Conservation (phyloP, 371 early-diverging fungal species). For the Mucor plumbeus region DNA sequence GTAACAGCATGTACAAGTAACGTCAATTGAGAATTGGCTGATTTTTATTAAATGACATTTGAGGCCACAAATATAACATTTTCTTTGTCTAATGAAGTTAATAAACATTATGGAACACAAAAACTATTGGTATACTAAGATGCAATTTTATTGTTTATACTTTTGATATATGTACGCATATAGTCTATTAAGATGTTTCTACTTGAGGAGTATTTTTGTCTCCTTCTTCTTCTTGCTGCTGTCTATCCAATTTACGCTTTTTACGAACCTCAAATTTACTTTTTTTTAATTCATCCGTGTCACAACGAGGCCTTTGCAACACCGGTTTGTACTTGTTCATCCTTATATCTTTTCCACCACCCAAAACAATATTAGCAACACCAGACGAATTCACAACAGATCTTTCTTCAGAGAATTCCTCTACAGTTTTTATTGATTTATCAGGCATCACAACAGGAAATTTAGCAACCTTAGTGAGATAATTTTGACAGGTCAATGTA, state of each 20-base stretch:
- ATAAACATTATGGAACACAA: no score
- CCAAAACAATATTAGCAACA: slow-evolving; percentile 32
- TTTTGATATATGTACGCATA: no score
- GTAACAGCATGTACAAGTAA: no score
- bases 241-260: slow-evolving; percentile 37
- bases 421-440: slow-evolving; percentile 16
- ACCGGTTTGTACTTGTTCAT: slow-evolving; percentile 37
- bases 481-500: slow-evolving; percentile 47
- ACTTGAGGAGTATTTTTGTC: background rate
- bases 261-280: slow-evolving; percentile 48
- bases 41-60: no score
- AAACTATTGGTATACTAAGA: background rate
- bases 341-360: slow-evolving; percentile 41
- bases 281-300: slow-evolving; percentile 52
- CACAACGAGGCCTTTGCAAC: slow-evolving; percentile 42
- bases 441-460: slow-evolving; percentile 29
- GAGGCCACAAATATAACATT: no score
- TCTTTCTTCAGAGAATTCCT: slow-evolving; percentile 16
- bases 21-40: no score
- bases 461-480: slow-evolving; percentile 20
- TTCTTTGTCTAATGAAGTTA: no score
- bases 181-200: no score
- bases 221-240: background rate
- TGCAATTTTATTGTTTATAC: background rate
- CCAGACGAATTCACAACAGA: slow-evolving; percentile 6